Conservation (phyloP, 352 stramenopile genomes). For the Aphanomyces cochlioides region DNA sequence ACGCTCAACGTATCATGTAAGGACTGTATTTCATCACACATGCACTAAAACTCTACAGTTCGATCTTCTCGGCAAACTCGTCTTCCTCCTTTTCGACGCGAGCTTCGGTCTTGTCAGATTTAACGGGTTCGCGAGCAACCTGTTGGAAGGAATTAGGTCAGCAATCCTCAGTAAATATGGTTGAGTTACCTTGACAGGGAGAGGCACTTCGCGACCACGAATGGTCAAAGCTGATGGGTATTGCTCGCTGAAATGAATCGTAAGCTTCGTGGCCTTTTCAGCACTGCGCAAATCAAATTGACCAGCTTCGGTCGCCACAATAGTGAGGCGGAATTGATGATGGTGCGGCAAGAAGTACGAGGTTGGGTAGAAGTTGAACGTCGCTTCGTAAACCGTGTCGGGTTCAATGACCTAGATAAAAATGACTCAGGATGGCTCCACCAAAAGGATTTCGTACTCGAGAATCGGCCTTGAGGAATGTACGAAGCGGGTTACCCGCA, state of each 20-base stretch:
- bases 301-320: conserved; percentile 45
- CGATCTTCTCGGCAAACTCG: conserved; percentile 42
- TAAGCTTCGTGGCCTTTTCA: conserved; percentile 60
- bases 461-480: conserved; percentile 56
- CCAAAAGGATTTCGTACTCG: conserved; percentile 30
- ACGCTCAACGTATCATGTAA: too few species aligned
- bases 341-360: conserved; percentile 75
- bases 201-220: conserved; percentile 45
- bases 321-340: conserved; percentile 69
- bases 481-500: conserved; percentile 58
- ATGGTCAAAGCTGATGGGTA: conserved; percentile 72
- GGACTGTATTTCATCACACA: too few species aligned
- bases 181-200: conserved; percentile 3
- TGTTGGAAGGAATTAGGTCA: neutral
- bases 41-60: too few species aligned
- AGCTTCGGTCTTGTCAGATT: conserved; percentile 10
- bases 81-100: conserved; percentile 41
- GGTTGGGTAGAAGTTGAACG: conserved; percentile 68
- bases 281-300: conserved; percentile 51
- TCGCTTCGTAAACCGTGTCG: conserved; percentile 68
- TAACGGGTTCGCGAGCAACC: neutral
- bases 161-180: neutral
- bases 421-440: neutral
- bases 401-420: conserved; percentile 40
- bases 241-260: conserved; percentile 62